Base-by-base conservation (phyloP, 2,329 filamentous ascomycete species). In the Penicillium sp. region DNA sequence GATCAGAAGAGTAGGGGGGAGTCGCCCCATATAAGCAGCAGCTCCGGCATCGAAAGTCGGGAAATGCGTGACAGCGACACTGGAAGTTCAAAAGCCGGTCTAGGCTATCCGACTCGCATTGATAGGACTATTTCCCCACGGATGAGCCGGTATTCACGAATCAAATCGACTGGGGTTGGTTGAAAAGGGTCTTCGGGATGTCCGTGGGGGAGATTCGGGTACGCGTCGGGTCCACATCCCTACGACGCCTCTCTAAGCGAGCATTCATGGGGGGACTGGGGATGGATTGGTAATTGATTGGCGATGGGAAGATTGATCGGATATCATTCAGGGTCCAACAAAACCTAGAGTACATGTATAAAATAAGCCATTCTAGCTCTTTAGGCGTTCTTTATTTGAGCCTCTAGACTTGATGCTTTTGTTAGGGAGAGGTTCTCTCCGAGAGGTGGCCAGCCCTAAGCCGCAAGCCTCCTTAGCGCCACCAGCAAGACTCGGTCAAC, bases 141-240 rank as follows among this genome's bases (percentile, higher is more conserved):
- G 7, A 33, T 57, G 28, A 22, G 28, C 28, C 13, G 30, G 30
- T 22, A 28, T 8, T 19, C 40, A 42, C 53, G 30, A 61, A 38
- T 45, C n/a, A 33, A 35, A 26, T 35, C 37, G 24, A 40, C 58
- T 24, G 35, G 56, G 59, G 35, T 50, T 50, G 50, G 35, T 33
- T 22, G 38, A 35, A 51, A 13, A n/a, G 13, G n/a, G 37, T 7
- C 42, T 24, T 58, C 62, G 62, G 64, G 33, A 58, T 56, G 44
- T 57, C 57, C 58, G 60, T 61, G 55, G 57, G 56, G 62, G 50
- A 56, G 30, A 26, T 38, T 65, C 57, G 58, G 59, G 62, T 62
- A 53, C 63, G 28, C 12, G 15, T 67, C 63, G 65, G 65, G 65
- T 59, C 65, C 65, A 59, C 61, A 62, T 65, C 40, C 49, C 40